Conservation (phyloP, 1,284 basidiomycete genomes). For the Kwoniella shivajii region DNA sequence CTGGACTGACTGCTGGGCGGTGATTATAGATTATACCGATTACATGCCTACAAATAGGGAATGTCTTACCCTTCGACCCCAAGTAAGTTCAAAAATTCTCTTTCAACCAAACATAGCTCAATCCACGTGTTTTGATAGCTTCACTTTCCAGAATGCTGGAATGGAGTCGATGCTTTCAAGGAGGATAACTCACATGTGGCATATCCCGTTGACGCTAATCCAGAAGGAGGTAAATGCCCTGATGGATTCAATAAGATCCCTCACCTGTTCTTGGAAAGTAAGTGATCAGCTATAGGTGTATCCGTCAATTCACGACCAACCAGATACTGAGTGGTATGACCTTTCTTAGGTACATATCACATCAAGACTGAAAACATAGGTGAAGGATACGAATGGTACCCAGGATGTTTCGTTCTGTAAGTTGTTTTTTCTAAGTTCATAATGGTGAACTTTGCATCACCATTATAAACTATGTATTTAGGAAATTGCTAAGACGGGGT, state of each 20-base stretch:
- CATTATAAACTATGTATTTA: background rate
- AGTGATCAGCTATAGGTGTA: slow-evolving; percentile 3
- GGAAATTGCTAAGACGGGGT: background rate
- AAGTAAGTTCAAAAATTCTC: slow-evolving; percentile 10
- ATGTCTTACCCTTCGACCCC: slow-evolving; percentile 26
- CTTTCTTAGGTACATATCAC: slow-evolving; percentile 13
- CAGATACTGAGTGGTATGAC: background rate
- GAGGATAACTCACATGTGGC: slow-evolving; percentile 37
- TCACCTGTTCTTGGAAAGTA: slow-evolving; percentile 28
- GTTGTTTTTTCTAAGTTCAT: background rate
- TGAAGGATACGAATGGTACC: slow-evolving; percentile 35
- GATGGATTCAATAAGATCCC: slow-evolving; percentile 25
- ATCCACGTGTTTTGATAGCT: slow-evolving; percentile 30
- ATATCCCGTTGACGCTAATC: slow-evolving; percentile 38
- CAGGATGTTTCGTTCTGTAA: slow-evolving; percentile 33
- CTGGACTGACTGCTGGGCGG: slow-evolving; percentile 10
- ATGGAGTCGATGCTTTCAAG: slow-evolving; percentile 48
- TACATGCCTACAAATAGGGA: slow-evolving; percentile 27
- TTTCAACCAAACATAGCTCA: background rate
- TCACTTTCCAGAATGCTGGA: slow-evolving; percentile 53
- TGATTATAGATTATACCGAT: slow-evolving; percentile 17
- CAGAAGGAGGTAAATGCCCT: slow-evolving; percentile 26
- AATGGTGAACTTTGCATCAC: background rate
- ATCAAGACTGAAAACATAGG: slow-evolving; percentile 17
- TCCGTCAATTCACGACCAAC: no score